phyloP scores from a whole-genome alignment of 805 yeast species.

The Pichia thaimueangensis region DNA sequence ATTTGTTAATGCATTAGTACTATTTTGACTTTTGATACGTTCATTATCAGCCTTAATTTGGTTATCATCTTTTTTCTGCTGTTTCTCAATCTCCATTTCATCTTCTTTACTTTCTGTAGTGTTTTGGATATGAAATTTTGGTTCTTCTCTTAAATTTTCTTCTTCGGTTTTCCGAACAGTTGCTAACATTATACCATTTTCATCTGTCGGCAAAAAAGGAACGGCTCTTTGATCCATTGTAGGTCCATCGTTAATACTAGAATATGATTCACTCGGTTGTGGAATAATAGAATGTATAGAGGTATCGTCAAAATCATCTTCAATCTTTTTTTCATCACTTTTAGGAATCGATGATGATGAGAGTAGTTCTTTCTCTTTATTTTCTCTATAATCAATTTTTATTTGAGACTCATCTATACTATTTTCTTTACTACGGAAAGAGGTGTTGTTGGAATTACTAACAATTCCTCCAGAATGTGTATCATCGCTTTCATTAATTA shows the following conservation, averaged over 20 bases:
- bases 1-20: conserved; percentile 36
- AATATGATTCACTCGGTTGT: neutral
- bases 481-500: conserved; percentile 24
- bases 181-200: neutral
- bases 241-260: neutral
- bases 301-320: too few species aligned
- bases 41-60: neutral
- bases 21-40: conserved; percentile 22
- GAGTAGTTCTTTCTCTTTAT: too few species aligned
- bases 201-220: conserved; percentile 3
- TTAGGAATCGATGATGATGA: too few species aligned
- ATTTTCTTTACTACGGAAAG: too few species aligned
- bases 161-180: neutral
- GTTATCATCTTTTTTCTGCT: neutral
- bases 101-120: neutral
- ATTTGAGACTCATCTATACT: too few species aligned
- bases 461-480: too few species aligned
- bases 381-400: too few species aligned
- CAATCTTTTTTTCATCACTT: too few species aligned
- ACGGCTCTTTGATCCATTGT: neutral
- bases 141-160: neutral
- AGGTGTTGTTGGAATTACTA: too few species aligned
- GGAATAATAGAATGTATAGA: neutral
- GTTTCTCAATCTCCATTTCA: neutral
- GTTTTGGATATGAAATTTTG: neutral